These are phyloP conservation scores for Wickerhamomyces chaumierensis DNA, from an alignment of 805 yeast genomes.

Conservation along the genomic window DNA sequence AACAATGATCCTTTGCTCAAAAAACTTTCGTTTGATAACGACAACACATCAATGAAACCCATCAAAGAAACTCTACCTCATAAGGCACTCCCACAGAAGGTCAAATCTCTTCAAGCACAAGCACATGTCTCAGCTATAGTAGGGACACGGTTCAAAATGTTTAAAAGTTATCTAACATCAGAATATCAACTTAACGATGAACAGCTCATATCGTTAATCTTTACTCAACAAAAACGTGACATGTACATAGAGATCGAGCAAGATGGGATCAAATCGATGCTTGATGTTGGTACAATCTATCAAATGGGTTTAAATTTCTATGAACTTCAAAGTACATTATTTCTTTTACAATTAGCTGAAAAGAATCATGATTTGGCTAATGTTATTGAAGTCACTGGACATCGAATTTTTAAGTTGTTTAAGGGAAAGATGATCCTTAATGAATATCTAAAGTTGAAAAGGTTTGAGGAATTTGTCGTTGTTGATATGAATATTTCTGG, in stretches of 20 bases:
- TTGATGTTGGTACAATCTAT: slow-evolving; percentile 3
- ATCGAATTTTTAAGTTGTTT: slow-evolving; percentile 1
- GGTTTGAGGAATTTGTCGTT: not conserved
- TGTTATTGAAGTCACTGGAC: not conserved
- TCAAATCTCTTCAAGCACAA: not conserved
- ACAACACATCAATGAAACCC: not conserved
- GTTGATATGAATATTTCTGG: not conserved
- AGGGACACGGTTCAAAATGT: not conserved
- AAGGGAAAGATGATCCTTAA: not conserved
- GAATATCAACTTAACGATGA: slow-evolving; percentile 8
- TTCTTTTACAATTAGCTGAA: slow-evolving; percentile 1
- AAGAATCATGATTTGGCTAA: slow-evolving; percentile 1
- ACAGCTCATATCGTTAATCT: slow-evolving; percentile 1
- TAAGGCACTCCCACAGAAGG: not conserved
- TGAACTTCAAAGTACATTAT: slow-evolving; percentile 5
- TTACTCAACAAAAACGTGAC: not conserved
- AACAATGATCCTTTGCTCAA: not conserved
- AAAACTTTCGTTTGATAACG: not conserved
- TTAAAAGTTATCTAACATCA: not conserved
- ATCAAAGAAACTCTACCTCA: not conserved
- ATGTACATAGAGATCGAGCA: slow-evolving; percentile 2
- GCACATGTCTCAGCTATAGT: not conserved
- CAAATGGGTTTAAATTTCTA: slow-evolving; percentile 5
- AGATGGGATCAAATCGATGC: not conserved
- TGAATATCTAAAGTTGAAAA: not conserved